Conservation (phyloP, 1,284 basidiomycete species). For the Chalciporus sp. region DNA sequence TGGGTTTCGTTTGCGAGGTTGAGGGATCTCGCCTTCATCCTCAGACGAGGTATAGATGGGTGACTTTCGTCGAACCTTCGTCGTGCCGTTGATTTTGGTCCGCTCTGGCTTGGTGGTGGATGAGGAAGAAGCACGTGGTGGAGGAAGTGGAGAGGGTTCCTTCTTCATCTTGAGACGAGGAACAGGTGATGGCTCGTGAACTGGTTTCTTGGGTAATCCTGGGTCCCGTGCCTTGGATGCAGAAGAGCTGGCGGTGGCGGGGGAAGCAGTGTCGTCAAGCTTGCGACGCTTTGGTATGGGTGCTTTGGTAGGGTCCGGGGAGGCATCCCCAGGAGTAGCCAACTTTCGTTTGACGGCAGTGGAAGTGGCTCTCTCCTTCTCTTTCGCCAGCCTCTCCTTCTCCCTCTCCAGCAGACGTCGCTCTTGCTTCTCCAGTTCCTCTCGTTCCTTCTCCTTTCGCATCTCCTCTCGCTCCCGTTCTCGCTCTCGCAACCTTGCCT, state of each 20-base stretch:
- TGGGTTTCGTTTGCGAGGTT: constrained; percentile 27
- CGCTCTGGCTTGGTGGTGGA: constrained; percentile 28
- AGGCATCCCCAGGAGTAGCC: constrained; percentile 20
- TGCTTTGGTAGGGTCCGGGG: constrained; percentile 23
- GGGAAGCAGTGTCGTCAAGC: constrained; percentile 33
- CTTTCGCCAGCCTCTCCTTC: constrained; percentile 22
- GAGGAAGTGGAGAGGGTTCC: constrained; percentile 34
- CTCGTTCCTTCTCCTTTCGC: constrained; percentile 24
- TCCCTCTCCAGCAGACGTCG: constrained; percentile 17
- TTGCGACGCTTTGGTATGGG: constrained; percentile 43
- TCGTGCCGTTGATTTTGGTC: constrained; percentile 30
- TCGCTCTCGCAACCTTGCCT: constrained; percentile 20
- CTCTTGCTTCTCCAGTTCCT: constrained; percentile 27
- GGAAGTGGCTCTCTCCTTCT: constrained; percentile 21
- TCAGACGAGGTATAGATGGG: constrained; percentile 66
- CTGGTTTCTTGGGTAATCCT: constrained; percentile 35
- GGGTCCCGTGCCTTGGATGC: constrained; percentile 25
- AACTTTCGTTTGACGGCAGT: constrained; percentile 41
- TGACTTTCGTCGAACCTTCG: constrained; percentile 43
- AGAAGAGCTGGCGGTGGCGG: constrained; percentile 17
- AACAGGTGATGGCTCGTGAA: constrained; percentile 26
- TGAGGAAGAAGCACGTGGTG: constrained; percentile 18
- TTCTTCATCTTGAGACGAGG: constrained; percentile 38
- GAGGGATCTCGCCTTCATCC: constrained; percentile 48
- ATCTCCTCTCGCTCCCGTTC: constrained; percentile 2